Conservation (phyloP, 305 asterid genomes). For the Solanum hybrid region DNA sequence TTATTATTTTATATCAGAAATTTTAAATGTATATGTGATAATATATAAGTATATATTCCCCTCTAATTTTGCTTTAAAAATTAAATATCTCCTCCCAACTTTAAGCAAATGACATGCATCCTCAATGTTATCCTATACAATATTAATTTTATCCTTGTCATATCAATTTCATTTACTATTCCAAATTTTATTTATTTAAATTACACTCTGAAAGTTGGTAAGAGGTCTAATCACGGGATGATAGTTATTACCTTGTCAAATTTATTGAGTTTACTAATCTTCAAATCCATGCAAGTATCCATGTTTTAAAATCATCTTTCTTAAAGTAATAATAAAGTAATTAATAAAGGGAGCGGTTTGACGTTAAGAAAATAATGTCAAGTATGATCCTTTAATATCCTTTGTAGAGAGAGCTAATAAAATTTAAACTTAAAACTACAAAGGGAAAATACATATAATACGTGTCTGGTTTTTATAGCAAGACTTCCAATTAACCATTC, state of each 20-base stretch:
- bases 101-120: background rate
- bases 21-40: background rate
- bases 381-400: background rate
- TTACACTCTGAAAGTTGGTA: background rate
- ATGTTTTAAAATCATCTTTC: background rate
- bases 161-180: background rate
- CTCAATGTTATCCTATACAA: background rate
- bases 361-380: background rate
- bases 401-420: background rate
- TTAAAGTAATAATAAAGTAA: background rate
- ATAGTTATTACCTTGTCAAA: background rate
- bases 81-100: background rate
- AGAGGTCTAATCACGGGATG: background rate
- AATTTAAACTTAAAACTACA: background rate
- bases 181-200: background rate
- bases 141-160: background rate
- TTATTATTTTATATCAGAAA: background rate
- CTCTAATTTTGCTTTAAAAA: background rate
- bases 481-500: background rate
- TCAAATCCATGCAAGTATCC: background rate
- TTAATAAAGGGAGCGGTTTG: background rate
- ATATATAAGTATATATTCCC: background rate
- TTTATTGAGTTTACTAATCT: background rate
- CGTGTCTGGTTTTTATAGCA: background rate
- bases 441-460: background rate